Evolutionary conservation across 169 alveolate genomes (phyloP), one percentile per base, ranked within the genome.

Genomic region (Neospora caninum): DNA sequence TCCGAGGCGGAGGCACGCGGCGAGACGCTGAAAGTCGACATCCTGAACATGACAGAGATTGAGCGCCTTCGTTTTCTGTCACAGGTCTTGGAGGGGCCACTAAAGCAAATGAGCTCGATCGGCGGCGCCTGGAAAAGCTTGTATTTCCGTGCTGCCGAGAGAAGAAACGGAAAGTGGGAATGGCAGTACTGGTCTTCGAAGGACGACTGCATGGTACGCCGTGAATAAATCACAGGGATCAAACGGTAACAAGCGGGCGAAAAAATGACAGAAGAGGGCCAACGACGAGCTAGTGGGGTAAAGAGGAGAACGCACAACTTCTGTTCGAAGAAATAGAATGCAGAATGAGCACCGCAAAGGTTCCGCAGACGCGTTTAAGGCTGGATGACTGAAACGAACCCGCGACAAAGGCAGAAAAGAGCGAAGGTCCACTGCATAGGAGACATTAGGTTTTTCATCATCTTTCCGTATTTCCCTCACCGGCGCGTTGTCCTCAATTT

Each of bases 161-260:
- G 91, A 45, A 0, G 49, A 25, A 78, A 80, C 73, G 95, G 93
- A n/a, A 93, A 88, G 78, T 93, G 95, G 95, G 94, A 93, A 39
- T 93, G 95, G 95, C 95, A 93, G 53, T 93, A 87, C 53, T 93
- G 95, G 95, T 70, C 88, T 36, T 93, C 95, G 43, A 93, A 93
- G 39, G 93, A 93, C 36, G 92, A 82, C 38, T 93, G 95, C 58
- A 10, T 83, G 84, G 95, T 93, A 36, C 49, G 93, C 88, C 34
- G 18, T 31, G 34, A 69, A 20, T 31, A 69, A 20, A 69, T 20
- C 38, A 31, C 4, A 49, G 22, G 58, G 58, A 49, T 4, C 18
- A 27, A 69, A 31, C 41, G 38, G 38, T 27, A 20, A 69, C 82
- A 31, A 4, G 38, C 13, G 13, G 58, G 58, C 13, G 13, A 22